Evolutionary conservation across 1,139 yeast genomes (phyloP), one percentile per base, ranked within the genome.

Genomic region (Chernovozyma aurita): DNA sequence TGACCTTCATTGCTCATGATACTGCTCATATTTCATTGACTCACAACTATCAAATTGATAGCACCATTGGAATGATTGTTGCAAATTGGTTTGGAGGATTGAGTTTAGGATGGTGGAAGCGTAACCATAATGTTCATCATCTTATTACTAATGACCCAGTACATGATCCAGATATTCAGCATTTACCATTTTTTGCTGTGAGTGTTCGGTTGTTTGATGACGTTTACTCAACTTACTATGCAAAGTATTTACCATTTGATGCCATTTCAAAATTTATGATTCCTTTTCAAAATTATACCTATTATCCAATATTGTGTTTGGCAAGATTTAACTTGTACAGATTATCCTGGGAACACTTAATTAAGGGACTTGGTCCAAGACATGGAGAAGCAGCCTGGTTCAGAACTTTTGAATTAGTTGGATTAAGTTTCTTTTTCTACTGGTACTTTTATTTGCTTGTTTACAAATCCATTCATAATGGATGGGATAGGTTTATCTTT

Each of bases 151-250:
- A 87, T 57, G 95, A 87, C 52, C 96, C 96, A 0, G 82, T 83
- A 1, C 95, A 87, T 55, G 96, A 88, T 52, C 96, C 96, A 0
- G 96, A 87, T 61, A 88, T 87, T 52, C 96, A 88, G 58, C 96
- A 87, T 59, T 59, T 87, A 44, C 96, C 96, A 2, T 87, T 87
- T 50, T 87, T 87, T 55, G 95, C 95, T 1, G 94, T 88, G 18
- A 80, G 90, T 36, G 71, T 85, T 1, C 65, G 85, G 42, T 65
- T 87, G 5, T 76, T 87, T 47, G 76, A 76, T 6, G 69, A 75
- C 48, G 74, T 86, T 15, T 84, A 78, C 53, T 85, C 95, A 9
- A 84, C 95, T 0, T 87, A 80, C 55, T 87, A 88, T 53, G 85
- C 85, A 30, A 75, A 73, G 42, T 63, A 65, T 13, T 63, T 87